Evolutionary conservation across 2,329 filamentous ascomycete species (phyloP).

Genomic region (Stemphylium vesicarium): DNA sequence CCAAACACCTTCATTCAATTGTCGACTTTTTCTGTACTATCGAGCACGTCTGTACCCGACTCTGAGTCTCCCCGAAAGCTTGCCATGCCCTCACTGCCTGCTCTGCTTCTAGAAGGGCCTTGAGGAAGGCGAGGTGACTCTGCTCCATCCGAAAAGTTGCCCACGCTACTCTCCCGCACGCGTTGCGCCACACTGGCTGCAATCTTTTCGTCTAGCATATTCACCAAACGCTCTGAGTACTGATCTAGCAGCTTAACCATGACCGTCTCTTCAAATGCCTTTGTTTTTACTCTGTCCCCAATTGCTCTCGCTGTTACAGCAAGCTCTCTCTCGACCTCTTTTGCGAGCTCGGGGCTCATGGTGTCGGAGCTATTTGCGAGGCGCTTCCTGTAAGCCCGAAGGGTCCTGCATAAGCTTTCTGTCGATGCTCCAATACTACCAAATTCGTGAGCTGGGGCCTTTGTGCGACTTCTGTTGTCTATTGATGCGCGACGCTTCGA

Average conservation of each 20-base stretch:
- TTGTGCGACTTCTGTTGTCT: conserved; percentile 58
- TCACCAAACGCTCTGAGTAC: conserved; percentile 75
- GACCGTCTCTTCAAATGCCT: conserved; percentile 50
- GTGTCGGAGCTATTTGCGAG: conserved; percentile 57
- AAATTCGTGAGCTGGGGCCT: conserved; percentile 46
- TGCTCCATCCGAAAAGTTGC: conserved; percentile 26
- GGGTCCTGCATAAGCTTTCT: conserved; percentile 63
- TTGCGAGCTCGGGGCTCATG: conserved; percentile 54
- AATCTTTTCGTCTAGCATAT: conserved; percentile 75
- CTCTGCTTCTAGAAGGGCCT: conserved; percentile 12
- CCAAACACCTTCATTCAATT: conserved; percentile 10
- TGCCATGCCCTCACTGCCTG: conserved; percentile 7
- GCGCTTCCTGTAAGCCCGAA: conserved; percentile 66
- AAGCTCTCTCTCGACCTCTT: conserved; percentile 65
- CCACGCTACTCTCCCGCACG: conserved; percentile 43
- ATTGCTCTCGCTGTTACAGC: conserved; percentile 55
- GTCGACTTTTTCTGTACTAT: conserved; percentile 20
- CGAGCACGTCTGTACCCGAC: conserved; percentile 7
- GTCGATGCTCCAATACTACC: conserved; percentile 51
- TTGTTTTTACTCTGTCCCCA: conserved; percentile 51
- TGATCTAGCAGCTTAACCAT: conserved; percentile 70
- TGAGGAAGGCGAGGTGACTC: conserved; percentile 20
- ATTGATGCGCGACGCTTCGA: conserved; percentile 55
- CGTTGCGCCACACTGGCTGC: conserved; percentile 48
- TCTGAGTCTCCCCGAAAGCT: conserved; percentile 8